These are phyloP conservation scores for Alliaria petiolata DNA, from an alignment of 345 rosid genomes.

Conservation along the genomic window DNA sequence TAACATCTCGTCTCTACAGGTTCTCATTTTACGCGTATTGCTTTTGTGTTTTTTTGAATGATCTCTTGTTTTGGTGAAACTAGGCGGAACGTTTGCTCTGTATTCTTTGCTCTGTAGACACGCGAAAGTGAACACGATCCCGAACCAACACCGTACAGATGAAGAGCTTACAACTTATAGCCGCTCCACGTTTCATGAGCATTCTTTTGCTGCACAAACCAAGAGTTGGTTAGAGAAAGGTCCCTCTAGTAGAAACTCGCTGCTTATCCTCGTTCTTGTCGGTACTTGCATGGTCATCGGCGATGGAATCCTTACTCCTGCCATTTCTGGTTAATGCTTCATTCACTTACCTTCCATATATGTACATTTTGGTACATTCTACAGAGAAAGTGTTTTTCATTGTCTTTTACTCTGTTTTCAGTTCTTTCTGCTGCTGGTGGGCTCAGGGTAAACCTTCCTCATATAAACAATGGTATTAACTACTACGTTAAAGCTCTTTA, in stretches of 20 bases:
- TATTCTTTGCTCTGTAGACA: conserved; percentile 95
- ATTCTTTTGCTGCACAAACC: conserved; percentile 79
- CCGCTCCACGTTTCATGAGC: conserved; percentile 71
- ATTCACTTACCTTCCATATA: neutral
- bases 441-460: conserved; percentile 67
- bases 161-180: conserved; percentile 95
- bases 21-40: neutral
- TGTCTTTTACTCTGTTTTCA: conserved; percentile 23
- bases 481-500: neutral
- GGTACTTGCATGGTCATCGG: conserved; percentile 97
- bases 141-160: conserved; percentile 87
- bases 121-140: conserved; percentile 81
- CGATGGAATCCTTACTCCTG: conserved; percentile 96
- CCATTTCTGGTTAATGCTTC: conserved; percentile 66
- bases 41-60: neutral
- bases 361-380: neutral
- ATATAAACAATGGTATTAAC: conserved; percentile 51
- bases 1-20: neutral
- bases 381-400: neutral
- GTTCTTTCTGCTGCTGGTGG: conserved; percentile 99
- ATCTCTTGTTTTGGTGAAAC: conserved; percentile 12
- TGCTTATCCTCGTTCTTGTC: conserved; percentile 78
- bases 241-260: conserved; percentile 48
- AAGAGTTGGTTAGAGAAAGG: conserved; percentile 77
- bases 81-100: conserved; percentile 96